Conservation (phyloP, 2,329 filamentous ascomycete genomes). For the Fusarium secorum region DNA sequence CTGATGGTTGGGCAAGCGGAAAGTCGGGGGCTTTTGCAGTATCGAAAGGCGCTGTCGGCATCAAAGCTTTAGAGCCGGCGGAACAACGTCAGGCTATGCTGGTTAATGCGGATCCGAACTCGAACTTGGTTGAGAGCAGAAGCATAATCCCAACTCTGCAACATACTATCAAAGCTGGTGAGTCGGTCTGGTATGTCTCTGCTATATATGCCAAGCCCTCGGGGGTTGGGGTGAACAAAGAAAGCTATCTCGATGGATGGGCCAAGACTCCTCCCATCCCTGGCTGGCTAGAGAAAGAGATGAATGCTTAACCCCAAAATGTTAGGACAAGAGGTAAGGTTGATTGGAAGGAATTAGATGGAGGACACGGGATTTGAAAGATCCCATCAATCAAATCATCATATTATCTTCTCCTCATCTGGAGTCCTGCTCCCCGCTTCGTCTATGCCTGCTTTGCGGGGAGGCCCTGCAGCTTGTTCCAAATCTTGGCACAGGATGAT, state of each 20-base stretch:
- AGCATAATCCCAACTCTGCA: constrained; percentile 76
- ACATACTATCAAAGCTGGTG: constrained; percentile 64
- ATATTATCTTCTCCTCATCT: constrained; percentile 26
- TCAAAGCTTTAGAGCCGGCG: constrained; percentile 61
- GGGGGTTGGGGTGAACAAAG: constrained; percentile 58
- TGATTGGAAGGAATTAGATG: constrained; percentile 23
- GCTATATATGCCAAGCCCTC: constrained; percentile 75
- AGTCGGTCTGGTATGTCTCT: constrained; percentile 71
- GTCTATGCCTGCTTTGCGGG: constrained; percentile 21
- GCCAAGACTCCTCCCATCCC: constrained; percentile 65
- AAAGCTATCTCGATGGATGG: constrained; percentile 68
- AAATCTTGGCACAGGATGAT: constrained; percentile 29
- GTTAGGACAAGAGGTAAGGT: neutral
- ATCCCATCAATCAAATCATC: constrained; percentile 40
- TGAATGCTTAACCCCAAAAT: constrained; percentile 45
- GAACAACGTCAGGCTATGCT: constrained; percentile 66
- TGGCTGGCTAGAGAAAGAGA: constrained; percentile 65
- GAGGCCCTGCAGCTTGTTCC: constrained; percentile 12
- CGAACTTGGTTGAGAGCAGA: constrained; percentile 76
- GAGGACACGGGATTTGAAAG: constrained; percentile 16
- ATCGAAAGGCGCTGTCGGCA: constrained; percentile 64
- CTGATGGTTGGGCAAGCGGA: constrained; percentile 62
- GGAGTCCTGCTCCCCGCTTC: constrained; percentile 15
- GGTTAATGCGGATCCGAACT: constrained; percentile 80
- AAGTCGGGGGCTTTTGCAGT: constrained; percentile 63